Base-by-base conservation (phyloP, 1,284 basidiomycete genomes). In the Tremellales sp. region DNA sequence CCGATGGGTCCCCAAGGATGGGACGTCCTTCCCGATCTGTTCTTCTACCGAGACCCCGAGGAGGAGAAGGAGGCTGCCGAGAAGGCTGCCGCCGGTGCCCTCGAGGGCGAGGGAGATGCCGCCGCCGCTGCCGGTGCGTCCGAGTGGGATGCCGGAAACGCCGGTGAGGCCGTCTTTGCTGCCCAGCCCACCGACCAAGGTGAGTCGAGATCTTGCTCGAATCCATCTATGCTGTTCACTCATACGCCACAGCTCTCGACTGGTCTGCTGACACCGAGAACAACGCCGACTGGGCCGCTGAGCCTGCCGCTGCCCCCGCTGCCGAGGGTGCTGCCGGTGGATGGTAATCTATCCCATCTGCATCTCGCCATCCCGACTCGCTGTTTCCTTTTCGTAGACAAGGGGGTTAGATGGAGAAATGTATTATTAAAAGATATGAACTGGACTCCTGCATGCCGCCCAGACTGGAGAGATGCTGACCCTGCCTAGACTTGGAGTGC, bases 41-140 rank as follows among this genome's bases (percentile, higher is more conserved):
- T 97, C 90, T 97, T 97, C 86, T 98, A 97, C 85, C 90, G 94
- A 69, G 94, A 97, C 78, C 92, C 94, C 55, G 93, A 97, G 74
- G 94, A 97, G 78, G 93, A 97, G 83, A 89, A 87, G 76, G 92
- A 97, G 77, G 86, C 88, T 67, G 84, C 87, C 71, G 90, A 92
- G 73, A 88, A 91, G 75, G 86, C 87, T 38, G 84, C 86, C 61
- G 87, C 86, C 58, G 77, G 79, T 51, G 79, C 81, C 37, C 79
- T 79, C 51, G 79, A 79, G 54, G 78, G 75, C 56, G 81, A 77
- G 51, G 79, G 76, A 57, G 79, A 79, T 52, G 71, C 73, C 58
- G 69, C 75, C 21, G 68, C 63, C 36, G 48, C 57, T 47, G 74
- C 74, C 47, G 72, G 74, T 56, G 68, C 75, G 22, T 66, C 77